phyloP scores from a whole-genome alignment of 1,139 yeast species.

The Kazachstania sp. region DNA sequence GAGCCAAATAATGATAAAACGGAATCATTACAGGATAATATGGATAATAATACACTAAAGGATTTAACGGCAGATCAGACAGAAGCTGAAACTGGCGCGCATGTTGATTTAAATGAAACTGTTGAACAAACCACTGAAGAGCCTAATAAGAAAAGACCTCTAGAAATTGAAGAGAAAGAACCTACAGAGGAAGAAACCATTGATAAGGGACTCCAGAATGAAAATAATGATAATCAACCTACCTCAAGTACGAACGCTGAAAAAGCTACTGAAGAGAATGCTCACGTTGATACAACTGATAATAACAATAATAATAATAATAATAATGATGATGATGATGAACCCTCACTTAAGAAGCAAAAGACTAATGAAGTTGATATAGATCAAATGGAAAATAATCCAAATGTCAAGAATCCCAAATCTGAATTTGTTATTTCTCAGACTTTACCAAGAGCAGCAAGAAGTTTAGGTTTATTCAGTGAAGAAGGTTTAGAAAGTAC shows the following conservation, averaged over 20 bases:
- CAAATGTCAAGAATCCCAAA: conserved; percentile 61
- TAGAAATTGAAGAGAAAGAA: conserved; percentile 2
- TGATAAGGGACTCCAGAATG: background rate
- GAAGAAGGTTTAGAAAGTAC: conserved; percentile 47
- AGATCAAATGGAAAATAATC: conserved; percentile 42
- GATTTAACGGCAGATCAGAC: background rate
- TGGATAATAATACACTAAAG: background rate
- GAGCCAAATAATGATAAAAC: background rate
- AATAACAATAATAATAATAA: conserved; percentile 1
- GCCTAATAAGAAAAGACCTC: background rate
- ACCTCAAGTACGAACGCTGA: background rate
- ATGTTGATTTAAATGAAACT: background rate
- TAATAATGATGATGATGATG: too few relatives aligned
- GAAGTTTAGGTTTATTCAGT: conserved; percentile 57
- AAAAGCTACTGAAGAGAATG: background rate
- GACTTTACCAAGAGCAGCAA: conserved; percentile 60
- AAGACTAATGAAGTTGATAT: conserved; percentile 8
- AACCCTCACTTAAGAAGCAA: conserved; percentile 2
- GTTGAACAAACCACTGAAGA: background rate
- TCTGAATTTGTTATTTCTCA: conserved; percentile 71
- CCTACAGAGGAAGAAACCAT: background rate
- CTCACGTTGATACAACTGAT: background rate
- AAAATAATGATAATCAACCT: background rate
- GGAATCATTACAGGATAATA: background rate
- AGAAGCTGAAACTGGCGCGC: background rate